phyloP scores from a whole-genome alignment of 2,329 filamentous ascomycete species.

The Aureobasidium melanogenum region DNA sequence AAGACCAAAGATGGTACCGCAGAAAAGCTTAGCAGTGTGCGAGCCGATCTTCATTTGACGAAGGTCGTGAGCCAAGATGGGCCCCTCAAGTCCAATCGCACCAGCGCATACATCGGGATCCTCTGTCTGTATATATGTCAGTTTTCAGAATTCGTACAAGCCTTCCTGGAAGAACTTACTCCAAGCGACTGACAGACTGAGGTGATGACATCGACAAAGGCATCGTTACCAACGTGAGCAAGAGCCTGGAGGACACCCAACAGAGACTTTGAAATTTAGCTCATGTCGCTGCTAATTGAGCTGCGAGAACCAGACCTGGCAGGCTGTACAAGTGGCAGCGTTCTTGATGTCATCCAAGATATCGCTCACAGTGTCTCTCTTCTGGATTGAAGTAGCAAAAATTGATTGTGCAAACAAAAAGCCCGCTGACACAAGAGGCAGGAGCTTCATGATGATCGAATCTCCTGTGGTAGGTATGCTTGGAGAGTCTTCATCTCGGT shows the following conservation, averaged over 20 bases:
- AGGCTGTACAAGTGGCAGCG: constrained; percentile 22
- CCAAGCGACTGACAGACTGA: constrained; percentile 29
- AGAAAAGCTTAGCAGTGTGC: constrained; percentile 43
- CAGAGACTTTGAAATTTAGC: constrained; percentile 21
- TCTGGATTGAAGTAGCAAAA: not conserved
- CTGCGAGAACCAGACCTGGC: constrained; percentile 17
- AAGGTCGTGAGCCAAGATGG: constrained; percentile 43
- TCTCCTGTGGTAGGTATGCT: not conserved
- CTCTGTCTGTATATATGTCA: constrained; percentile 26
- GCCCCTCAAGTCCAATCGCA: constrained; percentile 43
- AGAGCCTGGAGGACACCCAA: constrained; percentile 37
- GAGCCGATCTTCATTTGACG: constrained; percentile 41
- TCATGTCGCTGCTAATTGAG: constrained; percentile 15
- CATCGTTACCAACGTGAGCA: constrained; percentile 34
- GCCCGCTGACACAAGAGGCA: not conserved
- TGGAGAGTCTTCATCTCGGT: not conserved
- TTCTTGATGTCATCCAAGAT: constrained; percentile 6
- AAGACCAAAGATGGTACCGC: constrained; percentile 45
- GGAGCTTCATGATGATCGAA: not conserved
- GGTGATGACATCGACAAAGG: constrained; percentile 32
- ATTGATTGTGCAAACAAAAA: not conserved
- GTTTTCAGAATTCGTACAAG: not conserved
- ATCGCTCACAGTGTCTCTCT: constrained; percentile 4
- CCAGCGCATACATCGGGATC: constrained; percentile 50
- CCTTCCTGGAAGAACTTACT: constrained; percentile 18